phyloP scores from a whole-genome alignment of 805 yeast species.

The Kodamaea neixiangensis region DNA sequence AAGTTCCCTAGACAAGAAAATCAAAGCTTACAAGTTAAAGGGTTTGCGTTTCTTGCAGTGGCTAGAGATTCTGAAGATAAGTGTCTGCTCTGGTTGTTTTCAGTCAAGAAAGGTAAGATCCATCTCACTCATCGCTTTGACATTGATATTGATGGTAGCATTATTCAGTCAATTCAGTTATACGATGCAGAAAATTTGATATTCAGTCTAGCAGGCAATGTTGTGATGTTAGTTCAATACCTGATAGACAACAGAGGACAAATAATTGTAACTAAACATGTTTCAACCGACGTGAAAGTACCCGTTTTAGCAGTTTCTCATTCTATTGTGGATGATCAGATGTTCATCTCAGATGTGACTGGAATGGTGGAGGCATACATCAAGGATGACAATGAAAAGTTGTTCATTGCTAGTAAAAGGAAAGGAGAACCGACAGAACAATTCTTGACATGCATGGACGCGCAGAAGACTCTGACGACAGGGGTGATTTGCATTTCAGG shows the following conservation, averaged over 20 bases:
- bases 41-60: conserved; percentile 17
- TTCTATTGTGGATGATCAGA: background rate
- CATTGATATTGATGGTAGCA: conserved; percentile 2
- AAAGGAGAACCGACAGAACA: background rate
- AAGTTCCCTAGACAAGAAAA: conserved; percentile 1
- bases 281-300: conserved; percentile 1
- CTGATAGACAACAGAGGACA: background rate
- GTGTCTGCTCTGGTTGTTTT: conserved; percentile 5
- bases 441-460: conserved; percentile 8
- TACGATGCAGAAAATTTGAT: conserved; percentile 13
- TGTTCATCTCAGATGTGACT: conserved; percentile 3
- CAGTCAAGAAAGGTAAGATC: conserved; percentile 3
- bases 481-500: conserved; percentile 17
- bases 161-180: conserved; percentile 16
- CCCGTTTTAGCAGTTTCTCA: conserved; percentile 7
- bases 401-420: background rate
- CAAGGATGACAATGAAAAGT: background rate
- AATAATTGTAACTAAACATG: background rate
- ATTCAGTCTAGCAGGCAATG: conserved; percentile 21
- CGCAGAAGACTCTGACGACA: conserved; percentile 2
- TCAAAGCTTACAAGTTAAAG: conserved; percentile 5
- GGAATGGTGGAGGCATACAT: conserved; percentile 4
- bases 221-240: conserved; percentile 15
- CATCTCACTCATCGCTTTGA: conserved; percentile 1
- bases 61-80: conserved; percentile 12